Conservation (phyloP, 169 alveolate genomes). For the Miamiensis avidus region DNA sequence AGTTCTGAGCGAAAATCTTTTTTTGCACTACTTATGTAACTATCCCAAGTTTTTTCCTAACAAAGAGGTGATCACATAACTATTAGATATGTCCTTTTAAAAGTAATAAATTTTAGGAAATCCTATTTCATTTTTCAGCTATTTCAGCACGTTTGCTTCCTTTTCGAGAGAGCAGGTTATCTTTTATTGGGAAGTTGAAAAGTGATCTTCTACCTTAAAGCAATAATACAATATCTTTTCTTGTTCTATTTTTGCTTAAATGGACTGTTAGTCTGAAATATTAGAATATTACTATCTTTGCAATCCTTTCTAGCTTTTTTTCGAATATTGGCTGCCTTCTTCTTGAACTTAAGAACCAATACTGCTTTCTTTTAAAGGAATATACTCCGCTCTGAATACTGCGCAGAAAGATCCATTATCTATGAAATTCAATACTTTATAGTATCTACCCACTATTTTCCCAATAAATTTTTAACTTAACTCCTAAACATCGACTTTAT, state of each 20-base stretch:
- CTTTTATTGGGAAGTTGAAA: too few species aligned
- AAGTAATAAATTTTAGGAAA: background rate
- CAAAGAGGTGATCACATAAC: background rate
- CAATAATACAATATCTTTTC: background rate
- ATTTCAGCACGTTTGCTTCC: background rate
- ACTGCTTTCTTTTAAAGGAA: too few species aligned
- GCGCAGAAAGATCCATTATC: background rate
- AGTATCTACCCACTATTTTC: background rate
- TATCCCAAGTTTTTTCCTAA: background rate
- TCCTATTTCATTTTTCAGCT: background rate
- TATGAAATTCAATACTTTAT: background rate
- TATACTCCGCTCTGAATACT: background rate
- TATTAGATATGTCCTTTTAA: background rate
- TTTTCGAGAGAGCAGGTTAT: background rate
- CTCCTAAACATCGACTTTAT: background rate
- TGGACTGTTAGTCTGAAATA: too few species aligned
- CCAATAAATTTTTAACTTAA: background rate
- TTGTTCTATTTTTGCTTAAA: too few species aligned
- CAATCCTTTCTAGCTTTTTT: too few species aligned
- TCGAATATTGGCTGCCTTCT: too few species aligned
- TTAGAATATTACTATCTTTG: too few species aligned
- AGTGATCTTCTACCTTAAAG: background rate
- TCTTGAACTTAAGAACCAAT: too few species aligned
- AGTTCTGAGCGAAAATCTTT: conserved; percentile 10
- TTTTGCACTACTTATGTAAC: background rate